Percentiles rank a stretch among this genome's conserved stretches.
Evolutionary conservation across 2,329 filamentous ascomycete genomes (phyloP).

Genomic region (Malbranchea zuffiana): DNA sequence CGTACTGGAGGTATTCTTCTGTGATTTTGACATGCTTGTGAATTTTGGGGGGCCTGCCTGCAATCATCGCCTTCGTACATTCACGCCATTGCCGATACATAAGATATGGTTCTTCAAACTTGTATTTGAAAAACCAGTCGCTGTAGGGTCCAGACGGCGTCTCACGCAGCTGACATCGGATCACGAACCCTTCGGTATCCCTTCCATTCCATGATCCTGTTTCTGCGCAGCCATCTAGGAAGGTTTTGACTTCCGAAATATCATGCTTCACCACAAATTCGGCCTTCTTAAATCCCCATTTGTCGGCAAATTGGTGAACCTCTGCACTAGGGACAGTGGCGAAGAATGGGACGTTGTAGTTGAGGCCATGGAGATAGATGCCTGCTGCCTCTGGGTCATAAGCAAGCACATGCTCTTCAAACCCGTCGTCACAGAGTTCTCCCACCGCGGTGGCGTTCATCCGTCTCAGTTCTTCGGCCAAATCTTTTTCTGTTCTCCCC

Average conservation of each 20-base stretch:
- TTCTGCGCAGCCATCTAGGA: slow-evolving; percentile 75
- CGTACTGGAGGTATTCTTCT: slow-evolving; percentile 78
- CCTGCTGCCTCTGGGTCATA: slow-evolving; percentile 76
- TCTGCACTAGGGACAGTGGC: slow-evolving; percentile 69
- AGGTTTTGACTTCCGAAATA: slow-evolving; percentile 60
- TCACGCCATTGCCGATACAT: slow-evolving; percentile 99
- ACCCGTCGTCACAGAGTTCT: slow-evolving; percentile 89
- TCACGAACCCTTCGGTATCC: slow-evolving; percentile 93
- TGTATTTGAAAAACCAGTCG: slow-evolving; percentile 99
- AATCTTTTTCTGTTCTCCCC: slow-evolving; percentile 66
- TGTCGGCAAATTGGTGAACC: slow-evolving; percentile 81
- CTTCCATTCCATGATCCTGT: slow-evolving; percentile 82
- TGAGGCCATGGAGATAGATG: slow-evolving; percentile 90
- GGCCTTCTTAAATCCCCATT: slow-evolving; percentile 90
- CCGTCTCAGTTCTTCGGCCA: slow-evolving; percentile 61
- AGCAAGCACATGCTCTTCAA: slow-evolving; percentile 92
- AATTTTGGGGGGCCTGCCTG: slow-evolving; percentile 59
- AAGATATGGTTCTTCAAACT: slow-evolving; percentile 96
- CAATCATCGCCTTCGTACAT: slow-evolving; percentile 81
- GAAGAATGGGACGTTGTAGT: slow-evolving; percentile 88
- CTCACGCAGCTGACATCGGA: slow-evolving; percentile 64
- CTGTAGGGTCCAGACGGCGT: slow-evolving; percentile 46
- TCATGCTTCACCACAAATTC: slow-evolving; percentile 68
- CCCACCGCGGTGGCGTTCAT: slow-evolving; percentile 92
- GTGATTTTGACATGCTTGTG: slow-evolving; percentile 87